These are phyloP conservation scores for Aspergillus neotritici DNA, from an alignment of 2,329 filamentous ascomycete species.

Conservation along the genomic window DNA sequence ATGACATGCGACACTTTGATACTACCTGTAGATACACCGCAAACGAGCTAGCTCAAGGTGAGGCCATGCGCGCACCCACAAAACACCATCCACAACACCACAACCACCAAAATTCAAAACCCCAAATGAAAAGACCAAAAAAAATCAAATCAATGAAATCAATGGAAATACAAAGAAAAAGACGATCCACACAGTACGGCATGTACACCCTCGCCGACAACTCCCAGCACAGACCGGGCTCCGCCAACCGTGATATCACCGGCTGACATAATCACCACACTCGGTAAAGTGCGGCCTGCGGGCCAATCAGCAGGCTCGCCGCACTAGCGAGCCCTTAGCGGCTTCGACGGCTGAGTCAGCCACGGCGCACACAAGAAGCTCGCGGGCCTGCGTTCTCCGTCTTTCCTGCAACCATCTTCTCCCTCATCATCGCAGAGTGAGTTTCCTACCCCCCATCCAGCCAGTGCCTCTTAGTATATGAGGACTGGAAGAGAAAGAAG, in stretches of 20 bases:
- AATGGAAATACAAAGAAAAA: neutral
- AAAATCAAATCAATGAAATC: neutral
- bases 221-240: neutral
- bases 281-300: slow-evolving; percentile 15
- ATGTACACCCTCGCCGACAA: neutral
- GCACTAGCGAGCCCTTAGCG: slow-evolving; percentile 30
- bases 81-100: neutral
- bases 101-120: neutral
- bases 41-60: too few relatives aligned
- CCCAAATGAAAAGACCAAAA: neutral
- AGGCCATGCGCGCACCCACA: too few relatives aligned
- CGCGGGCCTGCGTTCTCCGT: slow-evolving; percentile 27
- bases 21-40: too few relatives aligned
- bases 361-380: slow-evolving; percentile 37
- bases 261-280: slow-evolving; percentile 12
- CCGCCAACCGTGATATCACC: neutral
- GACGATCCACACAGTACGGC: too few relatives aligned
- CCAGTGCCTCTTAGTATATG: too few relatives aligned
- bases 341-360: slow-evolving; percentile 33
- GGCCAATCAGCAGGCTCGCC: slow-evolving; percentile 13
- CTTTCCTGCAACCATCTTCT: slow-evolving; percentile 41
- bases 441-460: slow-evolving; percentile 18
- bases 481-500: too few relatives aligned
- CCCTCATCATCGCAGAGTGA: slow-evolving; percentile 43
- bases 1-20: neutral